Conservation (phyloP, 2,329 filamentous ascomycete species). For the Epichloe coenophiala region DNA sequence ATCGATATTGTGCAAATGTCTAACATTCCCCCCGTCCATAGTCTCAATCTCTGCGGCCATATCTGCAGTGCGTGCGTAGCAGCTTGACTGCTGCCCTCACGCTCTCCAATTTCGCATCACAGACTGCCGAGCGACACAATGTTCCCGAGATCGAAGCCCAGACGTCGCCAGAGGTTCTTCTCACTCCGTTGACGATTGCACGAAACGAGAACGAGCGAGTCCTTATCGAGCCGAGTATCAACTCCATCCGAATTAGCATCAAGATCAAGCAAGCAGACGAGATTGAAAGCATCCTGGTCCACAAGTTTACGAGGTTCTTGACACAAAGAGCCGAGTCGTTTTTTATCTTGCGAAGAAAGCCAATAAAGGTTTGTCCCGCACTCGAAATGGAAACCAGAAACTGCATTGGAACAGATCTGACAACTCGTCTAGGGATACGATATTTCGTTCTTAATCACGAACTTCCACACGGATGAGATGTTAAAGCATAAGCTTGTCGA, state of each 20-base stretch:
- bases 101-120: constrained; percentile 85
- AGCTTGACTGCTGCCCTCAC: constrained; percentile 89
- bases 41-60: constrained; percentile 95
- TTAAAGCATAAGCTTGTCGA: constrained; percentile 98
- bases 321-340: constrained; percentile 94
- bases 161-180: constrained; percentile 82
- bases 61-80: constrained; percentile 90
- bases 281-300: constrained; percentile 94
- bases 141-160: constrained; percentile 93
- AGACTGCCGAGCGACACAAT: constrained; percentile 93
- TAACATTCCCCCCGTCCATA: constrained; percentile 16
- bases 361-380: constrained; percentile 58
- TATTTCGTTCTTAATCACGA: constrained; percentile 96
- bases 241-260: constrained; percentile 93
- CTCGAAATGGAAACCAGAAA: neutral
- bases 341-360: constrained; percentile 90
- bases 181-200: constrained; percentile 81
- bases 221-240: constrained; percentile 90
- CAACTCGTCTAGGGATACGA: constrained; percentile 64
- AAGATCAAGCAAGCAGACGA: constrained; percentile 99
- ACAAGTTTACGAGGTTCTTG: constrained; percentile 96
- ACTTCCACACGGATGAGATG: constrained; percentile 98
- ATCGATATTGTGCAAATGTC: neutral
- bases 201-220: constrained; percentile 97
- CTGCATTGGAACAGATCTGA: neutral